Evolutionary conservation across 2,329 filamentous ascomycete genomes (phyloP).

Genomic region (Cordyceps javanica): DNA sequence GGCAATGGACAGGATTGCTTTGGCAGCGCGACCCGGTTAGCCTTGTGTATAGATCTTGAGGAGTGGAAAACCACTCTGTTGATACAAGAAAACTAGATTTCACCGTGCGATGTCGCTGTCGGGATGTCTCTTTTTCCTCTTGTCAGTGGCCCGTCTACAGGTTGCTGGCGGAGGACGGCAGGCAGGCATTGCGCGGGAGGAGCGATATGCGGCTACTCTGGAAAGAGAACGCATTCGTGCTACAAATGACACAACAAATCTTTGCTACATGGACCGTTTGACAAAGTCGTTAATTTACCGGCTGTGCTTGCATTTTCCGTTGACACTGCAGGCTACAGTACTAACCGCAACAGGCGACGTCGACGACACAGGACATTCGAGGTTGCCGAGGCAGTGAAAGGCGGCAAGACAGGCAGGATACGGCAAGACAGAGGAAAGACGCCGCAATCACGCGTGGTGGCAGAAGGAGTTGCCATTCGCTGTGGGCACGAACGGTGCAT

Average conservation of each 20-base stretch:
- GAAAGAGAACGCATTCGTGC: neutral
- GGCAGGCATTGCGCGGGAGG: neutral
- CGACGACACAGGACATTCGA: neutral
- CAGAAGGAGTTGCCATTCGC: neutral
- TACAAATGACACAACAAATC: constrained; percentile 3
- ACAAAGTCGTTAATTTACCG: neutral
- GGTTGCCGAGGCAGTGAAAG: neutral
- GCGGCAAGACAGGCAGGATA: neutral
- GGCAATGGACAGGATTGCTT: constrained; percentile 14
- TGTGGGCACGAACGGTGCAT: neutral
- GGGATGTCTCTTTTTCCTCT: neutral
- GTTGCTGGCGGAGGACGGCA: neutral
- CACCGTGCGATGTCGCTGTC: neutral
- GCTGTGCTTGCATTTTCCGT: neutral
- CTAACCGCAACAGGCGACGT: neutral
- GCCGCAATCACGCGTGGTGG: neutral
- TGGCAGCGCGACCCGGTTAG: constrained; percentile 22
- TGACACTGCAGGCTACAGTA: neutral
- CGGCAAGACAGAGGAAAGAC: neutral
- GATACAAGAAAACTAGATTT: constrained; percentile 12
- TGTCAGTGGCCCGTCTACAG: neutral
- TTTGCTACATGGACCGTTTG: neutral
- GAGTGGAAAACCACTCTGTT: constrained; percentile 33
- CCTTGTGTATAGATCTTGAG: constrained; percentile 39
- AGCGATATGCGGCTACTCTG: neutral